phyloP scores from a whole-genome alignment of 345 rosid genomes.

The Camelina sativa region DNA sequence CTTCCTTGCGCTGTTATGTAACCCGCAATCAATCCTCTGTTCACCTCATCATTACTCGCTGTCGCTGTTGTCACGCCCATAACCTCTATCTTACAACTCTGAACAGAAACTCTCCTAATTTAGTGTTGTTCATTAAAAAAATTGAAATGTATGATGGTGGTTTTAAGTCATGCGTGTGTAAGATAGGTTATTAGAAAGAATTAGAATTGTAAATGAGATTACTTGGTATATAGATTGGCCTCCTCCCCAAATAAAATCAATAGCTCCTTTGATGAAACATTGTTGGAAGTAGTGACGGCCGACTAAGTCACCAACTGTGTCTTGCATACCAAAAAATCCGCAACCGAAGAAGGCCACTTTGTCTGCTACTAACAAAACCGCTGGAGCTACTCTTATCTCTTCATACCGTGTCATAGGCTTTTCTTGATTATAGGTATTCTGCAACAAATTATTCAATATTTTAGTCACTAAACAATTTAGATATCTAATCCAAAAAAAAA shows the following conservation, averaged over 20 bases:
- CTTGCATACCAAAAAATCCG: constrained; percentile 43
- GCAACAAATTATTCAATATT: constrained; percentile 2
- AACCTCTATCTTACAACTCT: constrained; percentile 15
- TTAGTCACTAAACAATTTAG: background rate
- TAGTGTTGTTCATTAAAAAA: background rate
- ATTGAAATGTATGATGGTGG: background rate
- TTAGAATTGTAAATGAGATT: background rate
- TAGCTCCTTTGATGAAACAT: constrained; percentile 47
- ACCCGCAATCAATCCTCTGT: constrained; percentile 30
- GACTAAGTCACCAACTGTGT: constrained; percentile 38
- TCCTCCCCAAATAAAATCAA: constrained; percentile 54
- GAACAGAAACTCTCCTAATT: background rate
- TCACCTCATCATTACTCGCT: background rate
- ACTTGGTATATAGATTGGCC: constrained; percentile 53
- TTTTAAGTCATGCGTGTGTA: too few species aligned
- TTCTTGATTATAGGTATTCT: constrained; percentile 46
- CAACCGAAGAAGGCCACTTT: constrained; percentile 46
- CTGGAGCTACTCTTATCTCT: constrained; percentile 45
- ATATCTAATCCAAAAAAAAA: background rate
- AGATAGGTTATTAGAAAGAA: too few species aligned
- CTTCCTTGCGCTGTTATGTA: constrained; percentile 52
- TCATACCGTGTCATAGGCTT: background rate
- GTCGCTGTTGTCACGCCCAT: background rate
- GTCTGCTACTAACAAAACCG: constrained; percentile 40
- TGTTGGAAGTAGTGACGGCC: constrained; percentile 50